phyloP scores from a whole-genome alignment of 2,329 filamentous ascomycete species.

The Microdochium trichocladiopsis region DNA sequence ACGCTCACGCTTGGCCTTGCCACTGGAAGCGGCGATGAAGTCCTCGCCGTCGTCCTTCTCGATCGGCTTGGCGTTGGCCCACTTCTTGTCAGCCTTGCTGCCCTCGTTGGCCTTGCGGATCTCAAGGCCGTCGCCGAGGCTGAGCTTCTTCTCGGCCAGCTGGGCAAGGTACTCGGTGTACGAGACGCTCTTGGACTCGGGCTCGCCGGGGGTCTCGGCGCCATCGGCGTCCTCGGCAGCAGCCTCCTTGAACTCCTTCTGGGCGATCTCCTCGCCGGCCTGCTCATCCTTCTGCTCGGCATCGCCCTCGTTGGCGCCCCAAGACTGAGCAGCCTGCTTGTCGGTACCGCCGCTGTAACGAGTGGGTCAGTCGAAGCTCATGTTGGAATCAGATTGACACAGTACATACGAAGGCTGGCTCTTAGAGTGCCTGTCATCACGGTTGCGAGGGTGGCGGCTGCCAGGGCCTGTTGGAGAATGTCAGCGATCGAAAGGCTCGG shows the following conservation, averaged over 20 bases:
- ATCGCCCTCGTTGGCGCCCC: constrained; percentile 76
- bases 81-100: constrained; percentile 82
- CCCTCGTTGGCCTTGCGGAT: constrained; percentile 92
- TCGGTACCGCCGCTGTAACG: constrained; percentile 58
- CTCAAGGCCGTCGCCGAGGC: constrained; percentile 56
- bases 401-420: constrained; percentile 34
- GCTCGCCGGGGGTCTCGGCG: constrained; percentile 44
- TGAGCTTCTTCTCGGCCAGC: constrained; percentile 66
- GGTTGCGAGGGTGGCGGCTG: constrained; percentile 45
- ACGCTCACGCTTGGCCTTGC: constrained; percentile 79
- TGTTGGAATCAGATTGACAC: neutral
- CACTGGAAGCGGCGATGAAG: constrained; percentile 67
- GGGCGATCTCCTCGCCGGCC: constrained; percentile 82
- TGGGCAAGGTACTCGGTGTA: constrained; percentile 81
- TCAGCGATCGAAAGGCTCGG: constrained; percentile 6
- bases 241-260: constrained; percentile 72
- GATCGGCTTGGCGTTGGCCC: constrained; percentile 73
- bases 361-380: constrained; percentile 14
- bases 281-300: constrained; percentile 88
- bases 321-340: constrained; percentile 83
- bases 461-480: constrained; percentile 23
- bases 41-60: constrained; percentile 62
- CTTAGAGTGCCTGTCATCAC: constrained; percentile 50
- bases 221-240: constrained; percentile 36
- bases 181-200: constrained; percentile 83